A percentile compares a stretch with the other conserved stretches of the same genome.
phyloP scores from a whole-genome alignment of 306 rosid species.

The Pyrus communis region DNA sequence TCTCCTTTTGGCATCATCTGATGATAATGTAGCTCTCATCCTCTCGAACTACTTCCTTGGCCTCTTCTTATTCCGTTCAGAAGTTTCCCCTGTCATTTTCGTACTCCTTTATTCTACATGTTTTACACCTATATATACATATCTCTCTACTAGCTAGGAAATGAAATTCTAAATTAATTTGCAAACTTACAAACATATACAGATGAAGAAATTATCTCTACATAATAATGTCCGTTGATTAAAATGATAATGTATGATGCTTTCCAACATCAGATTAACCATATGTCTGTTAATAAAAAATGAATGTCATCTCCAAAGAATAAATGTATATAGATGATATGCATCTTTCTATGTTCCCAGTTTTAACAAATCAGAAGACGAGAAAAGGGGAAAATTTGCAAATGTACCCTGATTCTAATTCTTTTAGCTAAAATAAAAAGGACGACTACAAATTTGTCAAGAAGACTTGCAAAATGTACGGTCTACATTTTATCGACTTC shows the following conservation, averaged over 20 bases:
- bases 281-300: background rate
- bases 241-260: background rate
- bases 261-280: background rate
- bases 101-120: background rate
- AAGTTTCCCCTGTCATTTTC: slow-evolving; percentile 29
- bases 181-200: background rate
- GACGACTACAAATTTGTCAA: background rate
- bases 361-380: background rate
- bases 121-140: background rate
- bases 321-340: background rate
- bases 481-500: background rate
- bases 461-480: background rate
- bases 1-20: background rate
- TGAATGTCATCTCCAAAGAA: background rate
- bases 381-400: background rate
- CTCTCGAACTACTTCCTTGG: slow-evolving; percentile 10
- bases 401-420: background rate
- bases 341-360: background rate
- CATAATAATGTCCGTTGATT: background rate
- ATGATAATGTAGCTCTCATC: background rate
- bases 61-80: slow-evolving; percentile 3
- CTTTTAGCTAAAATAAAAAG: background rate
- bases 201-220: background rate
- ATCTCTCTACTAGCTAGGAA: background rate
- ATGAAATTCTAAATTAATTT: background rate